Evolutionary conservation across 2,329 filamentous ascomycete genomes (phyloP), one percentile per base, ranked within the genome.

Genomic region (Stagonosporopsis cucurbitacearum): DNA sequence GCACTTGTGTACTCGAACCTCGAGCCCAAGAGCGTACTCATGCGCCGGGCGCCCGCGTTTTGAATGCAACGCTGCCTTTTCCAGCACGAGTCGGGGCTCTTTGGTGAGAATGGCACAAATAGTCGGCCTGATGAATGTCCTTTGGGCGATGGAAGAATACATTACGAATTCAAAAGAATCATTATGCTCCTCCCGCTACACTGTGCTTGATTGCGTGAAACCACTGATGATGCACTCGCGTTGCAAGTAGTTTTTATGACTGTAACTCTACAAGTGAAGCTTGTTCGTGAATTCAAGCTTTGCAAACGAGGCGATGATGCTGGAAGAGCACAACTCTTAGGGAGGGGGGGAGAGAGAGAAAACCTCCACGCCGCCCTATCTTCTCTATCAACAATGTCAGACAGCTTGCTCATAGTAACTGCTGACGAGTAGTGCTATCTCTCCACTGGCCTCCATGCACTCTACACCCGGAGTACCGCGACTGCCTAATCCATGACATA

Each of bases 31-130:
- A 41, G 32, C 25, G 33, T 26, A 26, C 26, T n/a, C 28, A 39
- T 39, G 33, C 42, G 47, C 47, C 26, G 22, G 22, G 42, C 42
- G 12, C 40, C 40, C 37, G 51, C 49, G 32, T n/a, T 42, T 42
- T 35, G 23, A 25, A 45, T 26, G 33, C 30, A 39, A 55, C 26
- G 22, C 42, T 26, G 40, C 37, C 32, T 33, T 36, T 44, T 12
- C 26, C 26, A 25, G 20, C 19, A 45, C 26, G 32, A 41, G 45
- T 8, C 41, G 45, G 45, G 37, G 37, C 19, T 42, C 19, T 36
- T 50, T 40, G 37, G 53, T 48, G 20, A 50, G 22, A 45, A 45
- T 49, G 45, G 45, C 20, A 41, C 52, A 50, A 39, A 35, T 50
- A 55, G 45, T 41, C 32, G 22, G 35, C 36, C 52, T 37, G 22